Base-by-base conservation (phyloP, 2,329 filamentous ascomycete species). In the Nothophoma quercina region DNA sequence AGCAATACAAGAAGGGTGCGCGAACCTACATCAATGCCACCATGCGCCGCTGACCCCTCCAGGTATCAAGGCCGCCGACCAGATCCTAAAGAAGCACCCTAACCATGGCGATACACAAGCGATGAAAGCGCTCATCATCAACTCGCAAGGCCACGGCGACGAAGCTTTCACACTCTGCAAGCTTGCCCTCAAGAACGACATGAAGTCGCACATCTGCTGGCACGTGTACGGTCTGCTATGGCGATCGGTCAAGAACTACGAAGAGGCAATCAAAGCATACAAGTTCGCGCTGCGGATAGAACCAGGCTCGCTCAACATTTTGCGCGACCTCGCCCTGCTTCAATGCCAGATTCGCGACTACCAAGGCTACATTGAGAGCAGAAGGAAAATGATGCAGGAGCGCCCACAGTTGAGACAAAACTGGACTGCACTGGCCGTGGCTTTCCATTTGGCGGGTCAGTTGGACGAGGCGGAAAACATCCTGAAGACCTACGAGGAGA, bases 171-270 rank as follows among this genome's bases (percentile, higher is more conserved):
- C 88, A 36, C 83, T 99, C 54, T 93, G 90, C 69, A 99, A 97
- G 79, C 85, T 92, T 62, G 95, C 96, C 26, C 82, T 99, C 66
- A 92, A 89, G 63, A 91, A 93, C 68, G 93, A 98, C 75, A 98
- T 99, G 93, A 97, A 96, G 80, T 97, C 93, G 68, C 93, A 98
- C 77, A 93, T 99, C 68, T 98, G 93, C 82, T 99, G 95, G 95
- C 96, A 99, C 77, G 95, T 99, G 56, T 99, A 98, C 75, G 95
- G 96, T 25, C 79, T 99, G 63, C 83, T 99, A 42, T 98, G 96
- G 78, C 88, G 93, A 43, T 88, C 91, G 40, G 89, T 90, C 71
- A 98, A 98, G 83, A 98, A 99, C 78, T 98, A 96, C 67, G 95
- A 98, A 75, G 95, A 98, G 79, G 93, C 96, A 8, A 97, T 97